Evolutionary conservation across 2,329 filamentous ascomycete genomes (phyloP).

Genomic region (Elsinoe batatas): DNA sequence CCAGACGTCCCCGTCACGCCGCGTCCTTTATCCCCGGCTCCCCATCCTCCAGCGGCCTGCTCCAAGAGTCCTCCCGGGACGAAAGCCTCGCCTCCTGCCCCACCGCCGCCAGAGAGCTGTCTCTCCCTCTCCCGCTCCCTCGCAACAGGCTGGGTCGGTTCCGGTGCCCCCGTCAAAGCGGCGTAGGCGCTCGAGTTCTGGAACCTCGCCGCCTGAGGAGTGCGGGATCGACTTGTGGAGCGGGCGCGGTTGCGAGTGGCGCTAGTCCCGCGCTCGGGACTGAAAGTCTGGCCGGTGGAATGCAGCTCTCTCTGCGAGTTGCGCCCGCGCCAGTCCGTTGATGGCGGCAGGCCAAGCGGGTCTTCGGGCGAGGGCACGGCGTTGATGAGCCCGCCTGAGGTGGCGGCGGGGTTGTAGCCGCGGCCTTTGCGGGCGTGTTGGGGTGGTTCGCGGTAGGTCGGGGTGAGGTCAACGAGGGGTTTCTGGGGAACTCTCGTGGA

Average conservation of each 20-base stretch:
- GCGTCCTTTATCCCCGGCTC: constrained; percentile 29
- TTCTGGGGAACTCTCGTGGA: constrained; percentile 39
- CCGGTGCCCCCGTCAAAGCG: constrained; percentile 7
- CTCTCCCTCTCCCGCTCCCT: background rate
- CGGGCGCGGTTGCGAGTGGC: background rate
- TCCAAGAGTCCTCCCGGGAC: constrained; percentile 35
- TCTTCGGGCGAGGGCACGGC: constrained; percentile 36
- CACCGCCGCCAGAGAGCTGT: background rate
- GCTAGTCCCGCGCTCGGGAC: constrained; percentile 13
- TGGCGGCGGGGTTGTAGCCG: constrained; percentile 33
- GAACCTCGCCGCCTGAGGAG: background rate
- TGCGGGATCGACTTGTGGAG: background rate
- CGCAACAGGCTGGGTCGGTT: background rate
- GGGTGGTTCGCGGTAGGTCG: constrained; percentile 54
- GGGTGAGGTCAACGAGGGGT: constrained; percentile 60
- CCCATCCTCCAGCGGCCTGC: constrained; percentile 29
- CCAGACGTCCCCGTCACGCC: constrained; percentile 38
- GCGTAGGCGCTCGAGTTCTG: constrained; percentile 5
- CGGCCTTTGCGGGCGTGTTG: constrained; percentile 46
- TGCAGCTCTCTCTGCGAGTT: constrained; percentile 10
- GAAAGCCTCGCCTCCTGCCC: constrained; percentile 27
- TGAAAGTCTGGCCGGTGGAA: background rate
- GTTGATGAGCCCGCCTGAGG: constrained; percentile 36
- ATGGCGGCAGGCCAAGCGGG: constrained; percentile 32
- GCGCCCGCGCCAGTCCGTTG: constrained; percentile 36